Evolutionary conservation across 257 asterid genomes (phyloP).

Genomic region (Nemophila menziesii): DNA sequence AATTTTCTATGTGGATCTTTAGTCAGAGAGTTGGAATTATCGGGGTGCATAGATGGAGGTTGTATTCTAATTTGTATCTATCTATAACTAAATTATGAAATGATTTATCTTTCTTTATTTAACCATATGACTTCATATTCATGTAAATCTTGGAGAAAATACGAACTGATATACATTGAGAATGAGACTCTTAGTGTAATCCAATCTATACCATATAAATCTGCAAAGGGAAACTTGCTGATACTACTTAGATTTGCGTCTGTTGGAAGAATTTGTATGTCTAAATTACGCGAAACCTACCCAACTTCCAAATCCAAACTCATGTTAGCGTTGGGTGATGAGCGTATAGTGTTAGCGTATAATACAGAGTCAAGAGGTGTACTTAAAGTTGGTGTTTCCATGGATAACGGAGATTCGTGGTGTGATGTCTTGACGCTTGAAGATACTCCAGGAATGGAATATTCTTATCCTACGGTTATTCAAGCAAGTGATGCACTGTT

Average conservation of each 20-base stretch:
- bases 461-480: constrained; percentile 94
- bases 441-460: constrained; percentile 63
- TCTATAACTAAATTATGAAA: too few species aligned
- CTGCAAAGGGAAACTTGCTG: constrained; percentile 62
- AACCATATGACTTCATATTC: constrained; percentile 66
- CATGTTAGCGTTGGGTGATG: constrained; percentile 86
- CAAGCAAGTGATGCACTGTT: constrained; percentile 66
- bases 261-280: constrained; percentile 57
- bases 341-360: constrained; percentile 66
- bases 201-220: constrained; percentile 84
- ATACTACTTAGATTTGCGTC: constrained; percentile 66
- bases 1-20: constrained; percentile 93
- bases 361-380: constrained; percentile 74
- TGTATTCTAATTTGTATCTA: not conserved
- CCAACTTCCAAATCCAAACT: constrained; percentile 80
- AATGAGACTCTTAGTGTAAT: constrained; percentile 59
- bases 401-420: constrained; percentile 86
- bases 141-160: constrained; percentile 75
- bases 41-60: constrained; percentile 99
- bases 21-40: constrained; percentile 96
- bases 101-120: too few species aligned
- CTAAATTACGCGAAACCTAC: constrained; percentile 78
- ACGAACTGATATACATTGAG: constrained; percentile 71
- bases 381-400: constrained; percentile 67
- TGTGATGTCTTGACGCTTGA: constrained; percentile 59